These are phyloP conservation scores for Saccharomyces paradoxus DNA, from an alignment of 805 yeast species.

Conservation along the genomic window DNA sequence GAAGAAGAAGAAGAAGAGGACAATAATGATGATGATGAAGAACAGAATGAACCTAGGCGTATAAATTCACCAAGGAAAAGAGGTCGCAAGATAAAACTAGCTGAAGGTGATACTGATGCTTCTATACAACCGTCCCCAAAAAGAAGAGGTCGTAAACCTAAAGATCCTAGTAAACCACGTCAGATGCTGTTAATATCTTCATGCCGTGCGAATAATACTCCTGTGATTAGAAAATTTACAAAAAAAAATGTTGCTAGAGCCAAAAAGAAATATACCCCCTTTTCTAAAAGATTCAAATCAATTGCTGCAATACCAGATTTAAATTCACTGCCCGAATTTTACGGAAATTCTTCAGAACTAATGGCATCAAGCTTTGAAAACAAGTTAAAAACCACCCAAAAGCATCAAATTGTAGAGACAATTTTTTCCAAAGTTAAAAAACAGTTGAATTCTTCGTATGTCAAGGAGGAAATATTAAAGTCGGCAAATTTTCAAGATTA, in stretches of 20 bases:
- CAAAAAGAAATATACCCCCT: conserved; percentile 26
- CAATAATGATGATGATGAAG: background rate
- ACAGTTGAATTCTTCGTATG: conserved; percentile 37
- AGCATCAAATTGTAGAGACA: conserved; percentile 30
- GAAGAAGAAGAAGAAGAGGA: conserved; percentile 11
- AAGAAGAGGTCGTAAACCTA: background rate
- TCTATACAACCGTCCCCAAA: background rate
- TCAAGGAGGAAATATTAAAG: conserved; percentile 33
- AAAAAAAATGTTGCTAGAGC: conserved; percentile 27
- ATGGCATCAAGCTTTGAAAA: conserved; percentile 9
- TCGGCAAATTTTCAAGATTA: conserved; percentile 35
- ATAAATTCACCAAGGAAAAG: conserved; percentile 2
- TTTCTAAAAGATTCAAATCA: conserved; percentile 20
- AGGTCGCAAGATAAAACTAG: conserved; percentile 1
- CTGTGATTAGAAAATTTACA: conserved; percentile 25
- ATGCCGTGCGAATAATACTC: background rate
- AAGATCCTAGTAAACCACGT: background rate
- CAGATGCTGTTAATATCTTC: background rate
- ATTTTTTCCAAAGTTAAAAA: conserved; percentile 29
- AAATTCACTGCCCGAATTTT: conserved; percentile 23
- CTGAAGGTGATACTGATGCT: background rate
- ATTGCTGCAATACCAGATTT: conserved; percentile 26
- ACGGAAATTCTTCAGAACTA: conserved; percentile 15
- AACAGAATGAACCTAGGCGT: background rate
- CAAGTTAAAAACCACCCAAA: conserved; percentile 33